Base-by-base conservation (phyloP, 2,329 filamentous ascomycete genomes). In the Biscogniauxia sp. region DNA sequence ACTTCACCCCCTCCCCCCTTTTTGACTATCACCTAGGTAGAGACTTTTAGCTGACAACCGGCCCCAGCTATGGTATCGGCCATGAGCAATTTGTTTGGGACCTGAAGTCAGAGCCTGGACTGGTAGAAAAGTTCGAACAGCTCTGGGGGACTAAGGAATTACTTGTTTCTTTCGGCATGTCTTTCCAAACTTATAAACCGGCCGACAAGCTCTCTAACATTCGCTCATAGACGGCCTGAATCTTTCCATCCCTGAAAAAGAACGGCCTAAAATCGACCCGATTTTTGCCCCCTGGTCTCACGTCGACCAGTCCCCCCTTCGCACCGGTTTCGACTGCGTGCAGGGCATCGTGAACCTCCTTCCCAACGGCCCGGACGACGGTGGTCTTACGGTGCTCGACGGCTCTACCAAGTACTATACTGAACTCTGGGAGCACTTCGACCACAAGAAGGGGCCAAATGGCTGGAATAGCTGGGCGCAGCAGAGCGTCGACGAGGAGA, bases 21-120 rank as follows among this genome's bases (percentile, higher is more conserved):
- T 7, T 3, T 13, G 11, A 32, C 28, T 28, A 28, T 28, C n/a
- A 23, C 23, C 5, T 32, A 32, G 3, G 1, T 13, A 9, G 28
- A 32, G 28, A 23, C 23, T 5, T 23, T 23, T 32, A 9, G 28
- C 28, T 32, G 28, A 32, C 11, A 32, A 32, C 28, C 11, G 28
- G 11, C 28, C 9, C 9, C 11, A 32, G 74, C 32, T 84, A 84
- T 55, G 79, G 74, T 0, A 76, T 80, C 2, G 69, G 75, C 1
- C 81, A 83, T 62, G 81, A 82, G 61, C 73, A 78, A 61, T 83
- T 82, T 63, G 76, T 78, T 3, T 82, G 80, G 80, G 73, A 73
- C 8, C 72, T 81, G n/a, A 77, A 79, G n/a, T 71, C 73, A 2
- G 80, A 82, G 69, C 78, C 78, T 9, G 79, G 78, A 1, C 78